Evolutionary conservation across 345 rosid genomes (phyloP), one percentile per base, ranked within the genome.

Genomic region (Stellera chamaejasme): DNA sequence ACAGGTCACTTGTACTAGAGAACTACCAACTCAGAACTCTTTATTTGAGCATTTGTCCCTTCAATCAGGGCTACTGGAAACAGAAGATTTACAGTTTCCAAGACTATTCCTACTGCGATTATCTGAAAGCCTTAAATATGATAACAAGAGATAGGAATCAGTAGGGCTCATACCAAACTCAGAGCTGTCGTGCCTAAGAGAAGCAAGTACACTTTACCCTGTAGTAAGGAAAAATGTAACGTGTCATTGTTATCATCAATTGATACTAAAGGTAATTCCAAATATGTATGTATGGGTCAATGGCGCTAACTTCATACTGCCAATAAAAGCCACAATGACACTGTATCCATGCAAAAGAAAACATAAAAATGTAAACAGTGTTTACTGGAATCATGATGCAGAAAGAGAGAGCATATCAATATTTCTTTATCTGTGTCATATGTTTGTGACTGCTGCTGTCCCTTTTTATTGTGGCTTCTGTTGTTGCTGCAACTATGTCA

Each of bases 101-200:
- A 3, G n/a, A 45, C 7, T 4, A 45, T 45, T 45, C 48, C 15
- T 11, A 54, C 7, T 27, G 0, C 3, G 19, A 13, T 14, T 12
- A 12, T 16, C 13, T 6, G 7, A 11, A 49, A 12, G 62, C 16
- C n/a, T 36, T 36, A 8, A 49, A 62, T 13, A n/a, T 36, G 14
- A 71, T 56, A 23, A 36, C 39, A 11, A 32, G 39, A 32, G 23
- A 19, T 19, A 19, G 23, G 23, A 19, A 19, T 19, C 23, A 19
- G 23, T 19, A 19, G 23, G 39, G 39, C 39, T 58, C 77, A 12
- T 84, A 85, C 88, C 88, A 84, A 77, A 66, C 92, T 82, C 45
- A 88, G 82, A 60, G 96, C 96, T 43, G 96, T 88, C 58, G 96
- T 88, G 49, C 96, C 96, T 11, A 88, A 93, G 50, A 88, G 93